Percentiles rank a stretch among this genome's conserved stretches.
phyloP scores from a whole-genome alignment of 495 filamentous ascomycete genomes.

The Neurospora sublineolata region DNA sequence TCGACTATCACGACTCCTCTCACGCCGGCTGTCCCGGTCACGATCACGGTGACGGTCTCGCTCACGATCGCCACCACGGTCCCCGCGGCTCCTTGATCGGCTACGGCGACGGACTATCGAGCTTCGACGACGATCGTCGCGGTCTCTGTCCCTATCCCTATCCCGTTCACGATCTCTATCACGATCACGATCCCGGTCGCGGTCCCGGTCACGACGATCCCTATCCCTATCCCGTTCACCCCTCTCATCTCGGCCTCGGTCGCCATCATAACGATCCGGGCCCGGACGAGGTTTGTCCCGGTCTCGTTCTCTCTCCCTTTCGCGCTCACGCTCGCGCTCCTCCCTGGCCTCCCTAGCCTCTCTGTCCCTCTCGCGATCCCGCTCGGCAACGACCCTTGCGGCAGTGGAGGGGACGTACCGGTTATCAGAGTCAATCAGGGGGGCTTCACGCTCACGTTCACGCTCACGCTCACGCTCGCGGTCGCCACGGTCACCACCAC shows the following conservation, averaged over 20 bases:
- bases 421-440: slow-evolving; percentile 5
- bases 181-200: slow-evolving; percentile 26
- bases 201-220: slow-evolving; percentile 17
- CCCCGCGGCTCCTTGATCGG: slow-evolving; percentile 1
- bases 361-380: slow-evolving; percentile 26
- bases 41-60: not conserved
- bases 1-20: slow-evolving; percentile 9
- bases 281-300: slow-evolving; percentile 9
- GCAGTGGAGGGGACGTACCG: slow-evolving; percentile 2
- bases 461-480: slow-evolving; percentile 17
- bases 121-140: slow-evolving; percentile 11
- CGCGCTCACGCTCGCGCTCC: slow-evolving; percentile 16
- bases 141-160: slow-evolving; percentile 29
- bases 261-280: slow-evolving; percentile 7
- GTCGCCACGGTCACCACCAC: slow-evolving; percentile 6
- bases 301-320: slow-evolving; percentile 29
- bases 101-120: not conserved
- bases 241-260: slow-evolving; percentile 11
- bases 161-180: slow-evolving; percentile 16
- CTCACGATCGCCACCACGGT: slow-evolving; percentile 10
- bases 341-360: not conserved
- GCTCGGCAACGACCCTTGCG: slow-evolving; percentile 16
- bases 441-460: slow-evolving; percentile 16
- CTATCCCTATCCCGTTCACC: slow-evolving; percentile 13
- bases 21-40: slow-evolving; percentile 6